Base-by-base conservation (phyloP, 176 grass and related monocot genomes). In the Triticum timopheevii region DNA sequence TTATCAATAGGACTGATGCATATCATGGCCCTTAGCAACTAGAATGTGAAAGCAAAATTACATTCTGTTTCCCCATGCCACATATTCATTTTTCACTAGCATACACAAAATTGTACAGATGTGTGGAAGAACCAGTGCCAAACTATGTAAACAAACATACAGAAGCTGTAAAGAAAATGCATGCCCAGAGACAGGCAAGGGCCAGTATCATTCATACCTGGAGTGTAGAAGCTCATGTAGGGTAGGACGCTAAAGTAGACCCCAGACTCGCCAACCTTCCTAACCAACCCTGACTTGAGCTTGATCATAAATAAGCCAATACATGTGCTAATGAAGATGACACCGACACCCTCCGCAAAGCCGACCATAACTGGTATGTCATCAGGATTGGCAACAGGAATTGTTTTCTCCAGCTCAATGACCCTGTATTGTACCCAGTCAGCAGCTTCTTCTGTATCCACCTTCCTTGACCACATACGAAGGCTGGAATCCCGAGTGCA, bases 191-290 rank as follows among this genome's bases (percentile, higher is more conserved):
- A 34, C 31, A 20, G 17, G 30, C 30, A 68, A 8, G 65, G 7
- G 7, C 7, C 7, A 20, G 30, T 35, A 69, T 68, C 33, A 36
- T 36, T 68, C 33, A 36, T 36, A 69, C 67, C 67, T 69, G 33
- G 67, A 69, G 67, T 69, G 33, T 70, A 70, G 68, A 70, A 70
- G 34, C 68, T 70, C 68, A 70, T 70, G 68, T 70, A 70, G 4
- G 68, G 68, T 10, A 70, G 68, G 34, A 70, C 68, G 19, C 68
- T 70, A 70, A 70, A 70, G 68, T n/a, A 39, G 1, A 12, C 9
- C 1, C 68, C 68, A 22, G 68, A 4, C 68, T 39, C 9, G 35
- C 35, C 68, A 70, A 70, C 34, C 34, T 70, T 70, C 34, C 38
- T 70, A 22, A 70, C 17, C 8, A 39, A 19, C 19, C 68, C 34